phyloP scores from a whole-genome alignment of 768 basidiomycete species.

The Lactarius evosmus region DNA sequence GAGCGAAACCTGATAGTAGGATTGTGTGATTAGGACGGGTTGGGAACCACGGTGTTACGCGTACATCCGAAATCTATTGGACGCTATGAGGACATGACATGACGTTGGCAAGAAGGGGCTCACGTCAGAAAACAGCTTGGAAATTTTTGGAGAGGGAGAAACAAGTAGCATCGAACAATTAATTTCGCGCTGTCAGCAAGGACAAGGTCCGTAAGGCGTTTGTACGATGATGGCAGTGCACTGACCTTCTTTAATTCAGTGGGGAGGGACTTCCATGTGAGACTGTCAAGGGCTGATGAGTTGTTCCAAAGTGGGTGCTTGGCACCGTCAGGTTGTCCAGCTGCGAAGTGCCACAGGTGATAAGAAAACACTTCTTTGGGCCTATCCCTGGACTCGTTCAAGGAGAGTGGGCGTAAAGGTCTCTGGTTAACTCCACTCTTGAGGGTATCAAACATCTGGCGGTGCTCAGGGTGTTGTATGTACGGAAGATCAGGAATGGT shows the following conservation, averaged over 20 bases:
- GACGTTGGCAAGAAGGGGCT: constrained; percentile 15
- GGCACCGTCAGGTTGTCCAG: constrained; percentile 26
- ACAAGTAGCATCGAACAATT: constrained; percentile 25
- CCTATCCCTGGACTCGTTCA: constrained; percentile 17
- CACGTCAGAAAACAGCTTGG: constrained; percentile 24
- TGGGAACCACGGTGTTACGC: constrained; percentile 22
- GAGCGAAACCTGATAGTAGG: constrained; percentile 23
- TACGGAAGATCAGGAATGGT: background rate
- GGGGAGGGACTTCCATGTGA: constrained; percentile 24
- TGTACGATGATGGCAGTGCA: constrained; percentile 1
- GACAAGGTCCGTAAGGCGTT: constrained; percentile 3
- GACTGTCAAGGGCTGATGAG: constrained; percentile 21
- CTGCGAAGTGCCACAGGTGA: constrained; percentile 28
- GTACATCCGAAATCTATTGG: constrained; percentile 18
- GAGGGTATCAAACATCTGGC: constrained; percentile 27
- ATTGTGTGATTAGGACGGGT: constrained; percentile 18
- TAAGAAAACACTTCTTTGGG: constrained; percentile 18
- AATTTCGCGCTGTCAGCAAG: constrained; percentile 22
- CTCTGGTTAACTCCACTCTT: constrained; percentile 19
- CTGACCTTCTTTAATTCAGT: constrained; percentile 25
- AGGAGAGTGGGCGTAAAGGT: constrained; percentile 15
- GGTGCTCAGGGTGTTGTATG: background rate
- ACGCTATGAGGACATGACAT: constrained; percentile 7
- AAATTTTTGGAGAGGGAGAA: constrained; percentile 23
- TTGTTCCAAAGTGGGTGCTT: constrained; percentile 20